These are phyloP conservation scores for Aureobasidium uvarum DNA, from an alignment of 2,329 filamentous ascomycete species.

Conservation along the genomic window DNA sequence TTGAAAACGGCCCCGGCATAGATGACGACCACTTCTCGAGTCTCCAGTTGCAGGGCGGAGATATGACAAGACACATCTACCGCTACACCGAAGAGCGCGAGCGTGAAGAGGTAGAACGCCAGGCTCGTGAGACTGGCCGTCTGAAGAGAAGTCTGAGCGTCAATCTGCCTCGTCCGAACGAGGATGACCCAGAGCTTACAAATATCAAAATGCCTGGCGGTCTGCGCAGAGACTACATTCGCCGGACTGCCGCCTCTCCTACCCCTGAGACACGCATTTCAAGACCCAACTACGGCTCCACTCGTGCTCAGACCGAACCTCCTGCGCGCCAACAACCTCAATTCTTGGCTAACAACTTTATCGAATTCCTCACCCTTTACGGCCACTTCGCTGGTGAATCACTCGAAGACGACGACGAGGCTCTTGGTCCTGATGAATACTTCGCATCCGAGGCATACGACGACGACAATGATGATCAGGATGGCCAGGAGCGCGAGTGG, in stretches of 20 bases:
- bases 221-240: conserved; percentile 85
- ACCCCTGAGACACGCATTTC: conserved; percentile 47
- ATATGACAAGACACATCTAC: conserved; percentile 93
- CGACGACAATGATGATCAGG: conserved; percentile 45
- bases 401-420: conserved; percentile 94
- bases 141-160: conserved; percentile 86
- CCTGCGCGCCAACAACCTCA: conserved; percentile 51
- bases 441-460: conserved; percentile 76
- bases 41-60: conserved; percentile 85
- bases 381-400: conserved; percentile 98
- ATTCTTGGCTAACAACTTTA: conserved; percentile 85
- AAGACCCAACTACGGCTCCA: conserved; percentile 37
- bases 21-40: conserved; percentile 82
- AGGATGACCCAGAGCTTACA: conserved; percentile 78
- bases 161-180: conserved; percentile 70
- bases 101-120: conserved; percentile 71
- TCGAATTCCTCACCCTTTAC: conserved; percentile 93
- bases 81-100: conserved; percentile 92
- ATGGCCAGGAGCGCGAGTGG: conserved; percentile 66
- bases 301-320: conserved; percentile 26
- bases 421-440: conserved; percentile 81
- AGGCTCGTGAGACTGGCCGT: conserved; percentile 55
- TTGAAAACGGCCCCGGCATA: conserved; percentile 24
- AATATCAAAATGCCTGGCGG: conserved; percentile 92
- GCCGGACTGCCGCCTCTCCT: conserved; percentile 64